Percentiles rank a stretch among this genome's conserved stretches.
Conservation (phyloP, 768 basidiomycete genomes). For the Russula lepida region DNA sequence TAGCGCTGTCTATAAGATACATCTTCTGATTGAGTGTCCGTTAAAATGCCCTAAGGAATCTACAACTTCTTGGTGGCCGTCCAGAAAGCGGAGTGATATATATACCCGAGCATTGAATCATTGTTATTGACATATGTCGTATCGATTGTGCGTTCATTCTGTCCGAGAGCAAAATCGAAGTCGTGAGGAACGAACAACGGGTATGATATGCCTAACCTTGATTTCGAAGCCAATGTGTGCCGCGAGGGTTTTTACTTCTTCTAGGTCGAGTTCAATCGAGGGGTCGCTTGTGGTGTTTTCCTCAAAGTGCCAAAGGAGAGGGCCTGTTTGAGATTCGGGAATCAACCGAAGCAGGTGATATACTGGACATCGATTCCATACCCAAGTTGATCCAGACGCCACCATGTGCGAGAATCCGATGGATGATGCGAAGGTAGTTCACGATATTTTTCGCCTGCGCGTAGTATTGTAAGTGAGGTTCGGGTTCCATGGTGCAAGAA, state of each 20-base stretch:
- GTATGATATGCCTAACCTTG: conserved; percentile 47
- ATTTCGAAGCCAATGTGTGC: conserved; percentile 74
- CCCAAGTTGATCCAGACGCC: conserved; percentile 92
- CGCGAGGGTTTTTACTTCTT: conserved; percentile 75
- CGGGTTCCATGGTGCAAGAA: not conserved
- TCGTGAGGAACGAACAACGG: not conserved
- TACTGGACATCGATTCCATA: conserved; percentile 23
- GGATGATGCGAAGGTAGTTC: conserved; percentile 82
- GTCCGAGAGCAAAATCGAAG: conserved; percentile 10
- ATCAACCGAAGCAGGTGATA: not conserved
- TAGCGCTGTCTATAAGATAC: not conserved
- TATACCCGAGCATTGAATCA: conserved; percentile 73
- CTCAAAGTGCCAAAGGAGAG: conserved; percentile 95
- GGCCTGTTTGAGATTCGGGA: conserved; percentile 38
- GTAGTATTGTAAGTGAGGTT: not conserved
- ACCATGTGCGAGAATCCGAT: conserved; percentile 71
- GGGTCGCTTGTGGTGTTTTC: conserved; percentile 75
- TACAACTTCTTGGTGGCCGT: conserved; percentile 45
- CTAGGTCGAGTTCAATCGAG: conserved; percentile 82
- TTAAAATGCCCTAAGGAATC: not conserved
- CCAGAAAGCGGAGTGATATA: conserved; percentile 83
- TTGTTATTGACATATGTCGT: conserved; percentile 84
- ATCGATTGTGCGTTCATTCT: conserved; percentile 76
- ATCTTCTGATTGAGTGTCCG: not conserved
- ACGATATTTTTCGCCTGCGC: conserved; percentile 82